Evolutionary conservation across 2,329 filamentous ascomycete species (phyloP).

Genomic region (Alternaria viburni): DNA sequence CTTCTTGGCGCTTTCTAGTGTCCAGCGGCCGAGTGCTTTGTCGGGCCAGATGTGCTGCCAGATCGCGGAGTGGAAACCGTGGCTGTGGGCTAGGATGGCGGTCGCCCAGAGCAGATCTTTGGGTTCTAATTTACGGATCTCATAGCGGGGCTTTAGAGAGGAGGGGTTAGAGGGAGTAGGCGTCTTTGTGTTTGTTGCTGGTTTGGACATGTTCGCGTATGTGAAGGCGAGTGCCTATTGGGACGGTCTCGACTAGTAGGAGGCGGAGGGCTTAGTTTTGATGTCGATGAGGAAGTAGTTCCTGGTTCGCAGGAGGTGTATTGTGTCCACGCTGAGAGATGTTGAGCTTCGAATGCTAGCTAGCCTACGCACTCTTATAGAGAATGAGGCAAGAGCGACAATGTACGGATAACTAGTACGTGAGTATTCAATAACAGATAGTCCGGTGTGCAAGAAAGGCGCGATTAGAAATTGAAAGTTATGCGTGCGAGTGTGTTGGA

Average conservation of each 20-base stretch:
- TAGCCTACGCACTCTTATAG: not conserved
- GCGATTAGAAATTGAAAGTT: not conserved
- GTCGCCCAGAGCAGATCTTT: conserved; percentile 36
- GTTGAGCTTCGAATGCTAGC: not conserved
- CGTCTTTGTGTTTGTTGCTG: not conserved
- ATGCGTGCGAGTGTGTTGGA: not conserved
- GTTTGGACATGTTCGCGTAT: not conserved
- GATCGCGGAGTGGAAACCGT: conserved; percentile 38
- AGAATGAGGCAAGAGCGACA: not conserved
- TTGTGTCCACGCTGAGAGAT: not conserved
- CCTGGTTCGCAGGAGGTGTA: not conserved
- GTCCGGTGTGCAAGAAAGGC: not conserved
- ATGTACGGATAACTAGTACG: not conserved
- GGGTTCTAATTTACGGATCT: conserved; percentile 37
- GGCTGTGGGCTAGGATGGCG: conserved; percentile 41
- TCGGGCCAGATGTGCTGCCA: conserved; percentile 37
- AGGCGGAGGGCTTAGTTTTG: too few species aligned
- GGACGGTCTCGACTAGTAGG: not conserved
- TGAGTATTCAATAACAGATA: not conserved
- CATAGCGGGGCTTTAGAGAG: conserved; percentile 36
- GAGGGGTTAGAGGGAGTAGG: conserved; percentile 30
- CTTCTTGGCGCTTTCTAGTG: conserved; percentile 8
- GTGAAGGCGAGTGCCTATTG: not conserved
- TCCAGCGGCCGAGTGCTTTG: conserved; percentile 19
- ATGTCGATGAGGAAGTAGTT: not conserved